Evolutionary conservation across 2,329 filamentous ascomycete species (phyloP).

Genomic region (Trichoderma endophyticum): DNA sequence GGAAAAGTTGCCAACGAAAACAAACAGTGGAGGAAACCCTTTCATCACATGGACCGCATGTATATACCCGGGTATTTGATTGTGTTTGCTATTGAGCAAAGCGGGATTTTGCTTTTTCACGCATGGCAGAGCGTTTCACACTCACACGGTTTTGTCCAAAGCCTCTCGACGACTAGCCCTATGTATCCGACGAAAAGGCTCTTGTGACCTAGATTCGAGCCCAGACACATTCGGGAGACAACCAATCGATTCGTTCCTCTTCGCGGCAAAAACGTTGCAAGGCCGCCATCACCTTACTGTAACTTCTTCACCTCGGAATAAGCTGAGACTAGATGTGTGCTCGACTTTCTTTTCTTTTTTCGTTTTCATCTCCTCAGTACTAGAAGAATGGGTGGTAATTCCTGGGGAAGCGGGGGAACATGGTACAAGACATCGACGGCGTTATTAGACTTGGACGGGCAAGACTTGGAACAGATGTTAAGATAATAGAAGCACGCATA

Average conservation of each 20-base stretch:
- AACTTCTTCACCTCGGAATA: neutral
- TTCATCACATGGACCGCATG: neutral
- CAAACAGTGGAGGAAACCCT: neutral
- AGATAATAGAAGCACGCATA: conserved; percentile 1
- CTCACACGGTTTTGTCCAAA: neutral
- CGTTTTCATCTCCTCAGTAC: neutral
- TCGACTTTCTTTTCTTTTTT: neutral
- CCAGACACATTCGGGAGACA: neutral
- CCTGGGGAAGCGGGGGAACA: neutral
- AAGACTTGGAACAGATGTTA: neutral
- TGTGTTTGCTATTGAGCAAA: neutral
- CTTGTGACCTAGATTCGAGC: neutral
- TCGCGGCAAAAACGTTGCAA: neutral
- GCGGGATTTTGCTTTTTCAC: neutral
- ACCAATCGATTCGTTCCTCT: neutral
- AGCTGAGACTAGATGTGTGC: neutral
- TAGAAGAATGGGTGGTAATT: neutral
- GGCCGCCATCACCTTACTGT: neutral
- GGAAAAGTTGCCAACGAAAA: neutral
- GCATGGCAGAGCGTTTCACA: neutral
- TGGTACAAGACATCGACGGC: neutral
- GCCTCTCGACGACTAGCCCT: too few relatives aligned
- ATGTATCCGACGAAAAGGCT: neutral
- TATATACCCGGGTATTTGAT: conserved; percentile 12
- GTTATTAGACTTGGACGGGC: neutral